phyloP scores from a whole-genome alignment of 352 stramenopile species.

The Pseudoperonospora humuli region DNA sequence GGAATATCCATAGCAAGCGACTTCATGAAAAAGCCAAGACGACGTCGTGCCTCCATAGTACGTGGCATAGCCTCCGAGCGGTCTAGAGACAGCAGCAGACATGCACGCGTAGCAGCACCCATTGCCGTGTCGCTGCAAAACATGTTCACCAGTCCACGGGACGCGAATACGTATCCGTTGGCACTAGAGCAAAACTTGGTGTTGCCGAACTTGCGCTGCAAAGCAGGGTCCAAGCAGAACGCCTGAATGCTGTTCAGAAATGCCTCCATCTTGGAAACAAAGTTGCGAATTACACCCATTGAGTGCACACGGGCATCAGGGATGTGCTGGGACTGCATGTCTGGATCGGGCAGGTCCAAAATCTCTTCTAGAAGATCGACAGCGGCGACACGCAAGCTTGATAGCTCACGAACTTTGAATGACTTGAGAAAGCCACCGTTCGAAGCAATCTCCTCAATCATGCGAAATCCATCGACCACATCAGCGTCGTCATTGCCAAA shows the following conservation, averaged over 20 bases:
- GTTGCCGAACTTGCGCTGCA: constrained; percentile 69
- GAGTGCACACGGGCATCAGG: constrained; percentile 56
- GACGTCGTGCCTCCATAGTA: constrained; percentile 53
- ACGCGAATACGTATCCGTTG: constrained; percentile 62
- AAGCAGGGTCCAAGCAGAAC: constrained; percentile 56
- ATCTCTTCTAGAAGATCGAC: constrained; percentile 78
- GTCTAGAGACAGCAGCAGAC: constrained; percentile 57
- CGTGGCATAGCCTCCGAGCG: constrained; percentile 60
- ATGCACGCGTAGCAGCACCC: constrained; percentile 59
- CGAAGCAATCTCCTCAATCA: constrained; percentile 62
- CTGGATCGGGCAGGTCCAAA: constrained; percentile 71
- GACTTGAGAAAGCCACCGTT: constrained; percentile 69
- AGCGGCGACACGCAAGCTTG: constrained; percentile 47
- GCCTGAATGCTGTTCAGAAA: constrained; percentile 57
- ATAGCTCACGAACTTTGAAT: constrained; percentile 63
- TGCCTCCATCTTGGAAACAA: constrained; percentile 81
- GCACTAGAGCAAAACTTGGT: constrained; percentile 65
- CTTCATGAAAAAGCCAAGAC: constrained; percentile 84
- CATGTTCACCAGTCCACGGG: constrained; percentile 58
- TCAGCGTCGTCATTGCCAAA: constrained; percentile 77
- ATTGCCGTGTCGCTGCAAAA: constrained; percentile 69
- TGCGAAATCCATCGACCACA: constrained; percentile 67
- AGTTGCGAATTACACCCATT: constrained; percentile 81
- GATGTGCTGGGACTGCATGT: constrained; percentile 63
- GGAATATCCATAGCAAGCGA: constrained; percentile 83